Evolutionary conservation across 345 rosid species (phyloP), one percentile per base, ranked within the genome.

Genomic region (Aethionema arabicum): DNA sequence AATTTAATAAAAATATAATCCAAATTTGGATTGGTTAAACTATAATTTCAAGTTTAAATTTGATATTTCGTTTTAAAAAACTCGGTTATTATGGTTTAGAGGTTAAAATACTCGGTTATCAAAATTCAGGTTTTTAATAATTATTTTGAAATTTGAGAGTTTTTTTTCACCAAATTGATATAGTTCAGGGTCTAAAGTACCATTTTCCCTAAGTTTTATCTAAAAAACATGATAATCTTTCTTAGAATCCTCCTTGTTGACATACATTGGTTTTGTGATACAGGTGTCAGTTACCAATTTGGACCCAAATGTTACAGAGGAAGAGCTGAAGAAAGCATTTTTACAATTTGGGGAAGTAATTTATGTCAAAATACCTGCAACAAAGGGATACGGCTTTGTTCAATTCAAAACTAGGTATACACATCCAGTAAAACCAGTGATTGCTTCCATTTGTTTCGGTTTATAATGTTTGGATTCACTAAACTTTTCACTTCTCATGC

Each of bases 371-470:
- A 93, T 93, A 83, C 99, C 97, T 62, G 77, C 59, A 21, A 83
- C 88, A 52, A 87, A 84, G 74, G 99, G 95, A 73, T 93, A 95
- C 36, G 97, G 96, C 31, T 93, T 77, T 78, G 80, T 93, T 52
- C 97, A 87, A 53, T 87, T 87, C 56, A 82, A 75, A 45, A 74
- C 83, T 37, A 87, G 96, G 99, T 87, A 61, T 30, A 54, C 60
- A n/a, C 36, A 43, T 44, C 50, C 8, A 5, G 54, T 53, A 54
- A 62, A 39, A 32, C 56, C 6, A 40, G 29, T 6, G 29, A 56
- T 49, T 70, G 54, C 13, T 48, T 49, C 68, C 59, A 21, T 63
- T 32, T 53, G 11, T 21, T 21, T 41, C 3, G 4, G 32, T 52
- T 32, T 59, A 3, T 33, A 61, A 29, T 9, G 16, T 52, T 32